Conservation (phyloP, 257 asterid species). For the Agastache rugosa region DNA sequence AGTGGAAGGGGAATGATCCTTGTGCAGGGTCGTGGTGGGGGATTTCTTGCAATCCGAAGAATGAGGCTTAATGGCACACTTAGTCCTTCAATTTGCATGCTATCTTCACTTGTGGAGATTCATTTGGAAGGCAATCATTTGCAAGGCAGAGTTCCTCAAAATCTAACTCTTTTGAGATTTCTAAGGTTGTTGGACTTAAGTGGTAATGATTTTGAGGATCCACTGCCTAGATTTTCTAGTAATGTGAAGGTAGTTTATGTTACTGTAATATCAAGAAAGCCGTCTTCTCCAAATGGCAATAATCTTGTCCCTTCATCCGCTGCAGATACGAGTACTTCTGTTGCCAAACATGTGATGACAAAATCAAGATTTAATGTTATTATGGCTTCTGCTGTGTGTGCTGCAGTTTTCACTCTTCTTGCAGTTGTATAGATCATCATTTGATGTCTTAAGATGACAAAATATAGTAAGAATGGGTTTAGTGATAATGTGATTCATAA, state of each 20-base stretch:
- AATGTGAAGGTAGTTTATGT: constrained; percentile 49
- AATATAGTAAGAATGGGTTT: constrained; percentile 22
- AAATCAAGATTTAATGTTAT: constrained; percentile 27
- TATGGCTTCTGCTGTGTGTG: constrained; percentile 44
- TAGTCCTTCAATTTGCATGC: constrained; percentile 62
- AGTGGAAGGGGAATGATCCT: constrained; percentile 77
- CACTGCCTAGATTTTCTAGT: constrained; percentile 59
- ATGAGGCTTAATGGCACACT: constrained; percentile 71
- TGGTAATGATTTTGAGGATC: constrained; percentile 59
- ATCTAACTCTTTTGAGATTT: constrained; percentile 51
- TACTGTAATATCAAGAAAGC: constrained; percentile 28
- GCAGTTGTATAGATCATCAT: constrained; percentile 29
- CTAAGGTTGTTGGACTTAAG: constrained; percentile 64
- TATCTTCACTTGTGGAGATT: constrained; percentile 63
- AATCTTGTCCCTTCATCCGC: background rate
- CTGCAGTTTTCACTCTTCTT: constrained; percentile 34
- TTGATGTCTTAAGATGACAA: constrained; percentile 43
- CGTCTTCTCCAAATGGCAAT: background rate
- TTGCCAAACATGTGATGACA: background rate
- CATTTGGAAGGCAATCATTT: constrained; percentile 72
- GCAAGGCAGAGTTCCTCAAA: constrained; percentile 63
- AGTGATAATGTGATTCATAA: constrained; percentile 40
- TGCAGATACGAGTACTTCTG: background rate
- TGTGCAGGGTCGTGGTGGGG: constrained; percentile 79
- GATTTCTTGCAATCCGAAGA: constrained; percentile 51